Conservation (phyloP, 2,329 filamentous ascomycete species). For the Didymosphaeria variabile region DNA sequence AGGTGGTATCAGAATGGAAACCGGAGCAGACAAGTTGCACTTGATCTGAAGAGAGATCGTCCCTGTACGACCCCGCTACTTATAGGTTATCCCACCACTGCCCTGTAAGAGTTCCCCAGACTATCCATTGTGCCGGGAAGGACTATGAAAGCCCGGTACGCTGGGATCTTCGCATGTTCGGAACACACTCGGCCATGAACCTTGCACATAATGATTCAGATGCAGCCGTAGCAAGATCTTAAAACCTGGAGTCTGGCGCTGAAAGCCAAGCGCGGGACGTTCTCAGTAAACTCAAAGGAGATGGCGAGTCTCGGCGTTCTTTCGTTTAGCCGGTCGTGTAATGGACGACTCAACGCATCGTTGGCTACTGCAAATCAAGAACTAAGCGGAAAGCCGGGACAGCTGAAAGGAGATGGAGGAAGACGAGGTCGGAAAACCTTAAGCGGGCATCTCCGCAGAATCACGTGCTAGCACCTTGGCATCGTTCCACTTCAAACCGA, state of each 20-base stretch:
- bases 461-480: background rate
- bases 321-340: background rate
- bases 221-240: background rate
- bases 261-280: background rate
- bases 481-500: background rate
- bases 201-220: background rate
- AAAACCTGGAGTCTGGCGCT: background rate
- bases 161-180: background rate
- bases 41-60: background rate
- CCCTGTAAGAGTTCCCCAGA: background rate
- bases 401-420: background rate
- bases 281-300: background rate
- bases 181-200: background rate
- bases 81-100: slow-evolving; percentile 1
- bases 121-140: background rate
- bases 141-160: background rate
- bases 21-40: background rate
- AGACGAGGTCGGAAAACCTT: background rate
- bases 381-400: background rate
- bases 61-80: slow-evolving; percentile 1
- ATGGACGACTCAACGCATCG: too few species aligned
- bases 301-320: background rate
- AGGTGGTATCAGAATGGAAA: background rate
- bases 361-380: too few species aligned
- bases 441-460: background rate